A percentile compares a stretch with the other conserved stretches of the same genome.
Evolutionary conservation across 75 land plant genomes (phyloP).

Genomic region (Adiantum capillusveneris): DNA sequence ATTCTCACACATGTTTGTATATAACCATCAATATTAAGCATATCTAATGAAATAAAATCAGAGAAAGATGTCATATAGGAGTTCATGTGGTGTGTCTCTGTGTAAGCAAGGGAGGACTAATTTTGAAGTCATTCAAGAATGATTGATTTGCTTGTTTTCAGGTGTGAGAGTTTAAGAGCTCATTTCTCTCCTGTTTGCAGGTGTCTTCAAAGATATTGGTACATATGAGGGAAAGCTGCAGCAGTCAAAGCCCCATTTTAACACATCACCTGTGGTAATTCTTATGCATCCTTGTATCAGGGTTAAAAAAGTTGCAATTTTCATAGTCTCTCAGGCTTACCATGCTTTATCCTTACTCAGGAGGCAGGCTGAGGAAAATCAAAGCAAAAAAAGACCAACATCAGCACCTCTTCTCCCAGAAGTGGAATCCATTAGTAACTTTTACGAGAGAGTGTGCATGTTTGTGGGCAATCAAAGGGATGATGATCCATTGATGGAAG

Average conservation of each 20-base stretch:
- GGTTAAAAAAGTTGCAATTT: neutral
- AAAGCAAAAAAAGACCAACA: neutral
- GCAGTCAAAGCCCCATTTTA: constrained; percentile 1
- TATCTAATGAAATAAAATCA: too few species aligned
- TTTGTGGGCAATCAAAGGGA: constrained; percentile 13
- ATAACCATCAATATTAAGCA: too few species aligned
- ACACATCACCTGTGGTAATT: neutral
- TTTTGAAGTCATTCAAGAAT: too few species aligned
- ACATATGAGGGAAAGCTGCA: neutral
- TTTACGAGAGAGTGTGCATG: constrained; percentile 9
- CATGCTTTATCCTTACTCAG: neutral
- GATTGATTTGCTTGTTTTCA: too few species aligned
- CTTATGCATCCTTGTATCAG: too few species aligned
- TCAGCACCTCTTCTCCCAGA: constrained; percentile 6
- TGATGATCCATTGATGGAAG: constrained; percentile 14
- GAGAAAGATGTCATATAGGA: too few species aligned
- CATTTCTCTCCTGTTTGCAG: too few species aligned
- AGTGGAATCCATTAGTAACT: constrained; percentile 6
- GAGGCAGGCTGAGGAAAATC: constrained; percentile 3
- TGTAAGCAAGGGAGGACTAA: too few species aligned
- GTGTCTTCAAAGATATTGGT: neutral
- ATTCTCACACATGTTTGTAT: too few species aligned
- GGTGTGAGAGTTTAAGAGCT: too few species aligned
- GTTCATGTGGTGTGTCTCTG: too few species aligned
- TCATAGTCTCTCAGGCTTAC: neutral